Evolutionary conservation across 805 yeast genomes (phyloP), one percentile per base, ranked within the genome.

Genomic region (Candida arabinofermentans): DNA sequence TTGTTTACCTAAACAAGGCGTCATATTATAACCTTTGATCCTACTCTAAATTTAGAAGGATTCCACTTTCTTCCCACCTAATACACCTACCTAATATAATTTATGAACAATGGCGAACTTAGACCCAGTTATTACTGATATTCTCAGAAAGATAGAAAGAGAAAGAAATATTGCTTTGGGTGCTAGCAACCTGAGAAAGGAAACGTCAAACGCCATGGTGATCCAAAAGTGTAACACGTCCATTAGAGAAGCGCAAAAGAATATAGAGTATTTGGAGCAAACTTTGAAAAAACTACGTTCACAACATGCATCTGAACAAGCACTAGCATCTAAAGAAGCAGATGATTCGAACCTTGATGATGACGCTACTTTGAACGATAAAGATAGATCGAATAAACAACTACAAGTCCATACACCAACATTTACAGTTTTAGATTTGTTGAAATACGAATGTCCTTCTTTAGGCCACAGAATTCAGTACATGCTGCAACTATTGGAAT

Each of bases 401-500:
- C 17, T 33, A 6, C 46, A 27, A 16, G 44, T 46, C 29, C 49
- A 55, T 34, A 53, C 54, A 19, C 78, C 83, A 1, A 60, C 74
- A 4, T 85, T 74, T 56, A 77, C 91, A 0, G 73, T 86, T 17
- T 68, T 86, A 50, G 99, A 93, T 61, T 71, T 93, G 42, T 74
- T 88, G 59, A 89, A 89, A 54, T 89, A 88, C 58, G 97, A 93
- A 55, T 86, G 96, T 53, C 96, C 97, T 0, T 86, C 95, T 0
- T 69, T 93, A 51, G 96, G 97, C 9, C 96, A 93, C 55, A 78
- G 93, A 48, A 93, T 93, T 57, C 96, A 88, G 64, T 82, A 86
- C 54, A 90, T 93, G 98, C 74, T 91, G 41, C 97, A 90, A 65
- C 95, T 89, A 63, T 72, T 93, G 45, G 96, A 90, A 59, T 89